Base-by-base conservation (phyloP, 495 filamentous ascomycete species). In the Platismatia glauca region DNA sequence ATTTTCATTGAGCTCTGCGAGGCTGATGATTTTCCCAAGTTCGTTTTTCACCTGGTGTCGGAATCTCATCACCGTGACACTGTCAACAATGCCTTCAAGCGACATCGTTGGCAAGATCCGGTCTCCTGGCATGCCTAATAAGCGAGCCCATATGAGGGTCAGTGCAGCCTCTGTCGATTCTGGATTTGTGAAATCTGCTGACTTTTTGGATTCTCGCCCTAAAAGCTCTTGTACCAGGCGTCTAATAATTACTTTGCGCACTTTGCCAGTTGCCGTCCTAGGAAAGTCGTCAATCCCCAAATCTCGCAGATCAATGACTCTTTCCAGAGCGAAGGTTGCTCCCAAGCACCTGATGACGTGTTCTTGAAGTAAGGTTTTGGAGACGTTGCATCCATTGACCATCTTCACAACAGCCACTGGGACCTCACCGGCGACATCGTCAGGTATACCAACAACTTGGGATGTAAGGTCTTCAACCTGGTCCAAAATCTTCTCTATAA, bases 351-450 rank as follows among this genome's bases (percentile, higher is more conserved):
- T 61, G 70, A 33, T 55, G 60, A 46, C 55, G 16, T 33, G 18
- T 29, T 15, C 46, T 29, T 37, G 35, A 20, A 38, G 34, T 61
- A 20, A 24, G 48, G 13, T 59, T 48, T 34, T 61, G 55, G n/a
- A 46, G 43, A 46, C 43, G 1, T 46, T 46, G 9, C 43, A 46
- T 46, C 43, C 43, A 46, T 46, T 22, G 20, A 11, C 43, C 43
- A 46, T 46, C 43, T 46, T 46, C 43, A 74, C 66, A n/a, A 77
- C 65, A 3, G 76, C 76, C 8, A 77, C 65, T 1, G 76, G 74
- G 15, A 78, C 65, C 64, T 78, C 74, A 27, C 74, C 72, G 29
- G 74, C 73, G 39, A 77, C 58, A 29, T 72, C 68, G 65, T 78
- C 74, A 20, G 74, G 63, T 7, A 73, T 59, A 24, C 73, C 76